These are phyloP conservation scores for Ilyonectria mors-panacis DNA, from an alignment of 2,329 filamentous ascomycete genomes.

Conservation along the genomic window DNA sequence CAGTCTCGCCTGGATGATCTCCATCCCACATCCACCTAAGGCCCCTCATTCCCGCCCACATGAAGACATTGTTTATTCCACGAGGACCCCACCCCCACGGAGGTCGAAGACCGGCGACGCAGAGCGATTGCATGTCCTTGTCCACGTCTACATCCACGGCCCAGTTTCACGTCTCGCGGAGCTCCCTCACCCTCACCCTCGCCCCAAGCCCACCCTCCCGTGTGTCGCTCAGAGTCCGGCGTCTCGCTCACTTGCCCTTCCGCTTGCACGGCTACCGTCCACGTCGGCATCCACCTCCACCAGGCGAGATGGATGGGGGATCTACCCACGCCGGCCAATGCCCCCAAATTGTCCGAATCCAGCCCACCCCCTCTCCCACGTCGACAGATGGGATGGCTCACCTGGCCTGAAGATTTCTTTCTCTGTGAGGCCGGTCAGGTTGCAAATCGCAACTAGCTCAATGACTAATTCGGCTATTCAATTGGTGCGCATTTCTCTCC, in stretches of 20 bases:
- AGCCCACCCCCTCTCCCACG: slow-evolving; percentile 28
- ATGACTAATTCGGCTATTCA: slow-evolving; percentile 41
- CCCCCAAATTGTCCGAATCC: slow-evolving; percentile 18
- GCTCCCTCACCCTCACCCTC: slow-evolving; percentile 7
- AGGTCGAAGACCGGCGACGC: slow-evolving; percentile 45
- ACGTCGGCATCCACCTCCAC: neutral
- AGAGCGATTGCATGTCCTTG: slow-evolving; percentile 15
- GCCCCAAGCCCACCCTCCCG: neutral
- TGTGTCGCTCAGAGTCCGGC: slow-evolving; percentile 2
- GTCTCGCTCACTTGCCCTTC: slow-evolving; percentile 12
- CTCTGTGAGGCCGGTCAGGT: slow-evolving; percentile 36
- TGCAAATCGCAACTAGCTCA: slow-evolving; percentile 36
- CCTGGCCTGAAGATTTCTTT: slow-evolving; percentile 25
- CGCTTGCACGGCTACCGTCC: slow-evolving; percentile 5
- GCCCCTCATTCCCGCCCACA: slow-evolving; percentile 25
- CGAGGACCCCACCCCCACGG: slow-evolving; percentile 46
- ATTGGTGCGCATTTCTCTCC: slow-evolving; percentile 49
- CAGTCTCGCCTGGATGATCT: slow-evolving; percentile 18
- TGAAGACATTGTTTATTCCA: slow-evolving; percentile 40
- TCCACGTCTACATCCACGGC: slow-evolving; percentile 6
- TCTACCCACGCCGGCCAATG: slow-evolving; percentile 9
- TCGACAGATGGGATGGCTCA: slow-evolving; percentile 27
- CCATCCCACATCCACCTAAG: slow-evolving; percentile 31
- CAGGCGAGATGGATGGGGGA: slow-evolving; percentile 13
- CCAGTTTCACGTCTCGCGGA: slow-evolving; percentile 11